Conservation (phyloP, 345 rosid genomes). For the Aegle marmelos region DNA sequence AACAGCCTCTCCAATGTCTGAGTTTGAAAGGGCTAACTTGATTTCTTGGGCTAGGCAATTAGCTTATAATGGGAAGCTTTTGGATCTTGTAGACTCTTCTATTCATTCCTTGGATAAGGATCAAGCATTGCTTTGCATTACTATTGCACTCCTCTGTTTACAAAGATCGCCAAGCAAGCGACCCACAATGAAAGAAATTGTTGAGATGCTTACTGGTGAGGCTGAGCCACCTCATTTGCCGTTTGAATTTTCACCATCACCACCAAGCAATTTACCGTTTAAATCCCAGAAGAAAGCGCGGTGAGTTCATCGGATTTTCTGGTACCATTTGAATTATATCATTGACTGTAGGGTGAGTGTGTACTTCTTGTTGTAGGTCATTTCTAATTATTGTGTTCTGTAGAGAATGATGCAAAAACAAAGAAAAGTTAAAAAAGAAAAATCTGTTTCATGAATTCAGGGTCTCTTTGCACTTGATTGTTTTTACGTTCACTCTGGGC, state of each 20-base stretch:
- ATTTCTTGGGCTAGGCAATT: slow-evolving; percentile 80
- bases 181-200: slow-evolving; percentile 66
- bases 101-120: slow-evolving; percentile 56
- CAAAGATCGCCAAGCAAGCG: slow-evolving; percentile 68
- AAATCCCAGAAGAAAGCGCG: slow-evolving; percentile 50
- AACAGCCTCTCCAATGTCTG: slow-evolving; percentile 71
- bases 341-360: slow-evolving; percentile 40
- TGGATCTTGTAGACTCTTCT: slow-evolving; percentile 65
- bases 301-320: slow-evolving; percentile 20
- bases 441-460: neutral
- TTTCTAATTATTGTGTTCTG: slow-evolving; percentile 22
- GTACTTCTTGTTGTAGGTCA: slow-evolving; percentile 23
- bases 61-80: slow-evolving; percentile 58
- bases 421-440: neutral
- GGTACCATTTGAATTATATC: slow-evolving; percentile 2
- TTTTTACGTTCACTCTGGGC: slow-evolving; percentile 9
- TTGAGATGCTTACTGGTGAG: slow-evolving; percentile 64
- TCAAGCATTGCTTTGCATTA: slow-evolving; percentile 65
- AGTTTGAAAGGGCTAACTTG: slow-evolving; percentile 78
- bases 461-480: neutral
- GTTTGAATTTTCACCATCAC: slow-evolving; percentile 71
- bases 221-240: slow-evolving; percentile 71
- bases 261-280: slow-evolving; percentile 58
- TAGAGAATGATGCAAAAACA: slow-evolving; percentile 24
- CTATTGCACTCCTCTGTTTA: slow-evolving; percentile 67